Evolutionary conservation across 176 grass and related monocot species (phyloP).

Genomic region (Miscanthus lutarioriparius): DNA sequence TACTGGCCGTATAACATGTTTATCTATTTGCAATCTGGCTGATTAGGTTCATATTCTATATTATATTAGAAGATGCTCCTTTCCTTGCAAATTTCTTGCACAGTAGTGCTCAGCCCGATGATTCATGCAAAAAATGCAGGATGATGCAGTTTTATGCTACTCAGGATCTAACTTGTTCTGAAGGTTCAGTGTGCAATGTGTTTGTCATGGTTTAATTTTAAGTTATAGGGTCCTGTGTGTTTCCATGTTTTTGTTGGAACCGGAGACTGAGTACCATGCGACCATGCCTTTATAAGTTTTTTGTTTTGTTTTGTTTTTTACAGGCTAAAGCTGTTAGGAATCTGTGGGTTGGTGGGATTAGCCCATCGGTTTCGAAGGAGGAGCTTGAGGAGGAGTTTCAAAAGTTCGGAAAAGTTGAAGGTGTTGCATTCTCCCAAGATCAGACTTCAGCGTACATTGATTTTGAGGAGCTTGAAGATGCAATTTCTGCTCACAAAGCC

Average conservation of each 20-base stretch:
- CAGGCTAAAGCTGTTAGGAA: conserved; percentile 83
- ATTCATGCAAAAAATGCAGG: background rate
- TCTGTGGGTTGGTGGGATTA: conserved; percentile 88
- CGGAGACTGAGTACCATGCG: background rate
- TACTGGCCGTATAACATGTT: background rate
- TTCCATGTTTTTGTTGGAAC: conserved; percentile 14
- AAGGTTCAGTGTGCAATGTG: background rate
- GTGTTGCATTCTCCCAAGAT: conserved; percentile 61
- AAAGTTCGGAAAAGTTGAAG: conserved; percentile 80
- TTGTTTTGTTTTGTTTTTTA: conserved; percentile 27
- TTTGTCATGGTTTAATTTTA: conserved; percentile 11
- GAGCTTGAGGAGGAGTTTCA: conserved; percentile 71
- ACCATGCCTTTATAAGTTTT: background rate
- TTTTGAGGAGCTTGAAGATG: conserved; percentile 77
- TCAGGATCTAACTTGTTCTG: background rate
- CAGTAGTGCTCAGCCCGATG: background rate
- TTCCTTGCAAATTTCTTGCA: background rate
- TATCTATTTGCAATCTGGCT: background rate
- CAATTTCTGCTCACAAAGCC: conserved; percentile 82
- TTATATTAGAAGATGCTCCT: background rate
- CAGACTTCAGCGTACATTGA: conserved; percentile 71
- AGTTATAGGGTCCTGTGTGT: background rate
- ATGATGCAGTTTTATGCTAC: background rate
- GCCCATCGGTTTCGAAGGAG: conserved; percentile 61
- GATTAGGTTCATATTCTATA: background rate